Evolutionary conservation across 163 green algal species (phyloP).

Genomic region (Trebouxia gelatinosa): DNA sequence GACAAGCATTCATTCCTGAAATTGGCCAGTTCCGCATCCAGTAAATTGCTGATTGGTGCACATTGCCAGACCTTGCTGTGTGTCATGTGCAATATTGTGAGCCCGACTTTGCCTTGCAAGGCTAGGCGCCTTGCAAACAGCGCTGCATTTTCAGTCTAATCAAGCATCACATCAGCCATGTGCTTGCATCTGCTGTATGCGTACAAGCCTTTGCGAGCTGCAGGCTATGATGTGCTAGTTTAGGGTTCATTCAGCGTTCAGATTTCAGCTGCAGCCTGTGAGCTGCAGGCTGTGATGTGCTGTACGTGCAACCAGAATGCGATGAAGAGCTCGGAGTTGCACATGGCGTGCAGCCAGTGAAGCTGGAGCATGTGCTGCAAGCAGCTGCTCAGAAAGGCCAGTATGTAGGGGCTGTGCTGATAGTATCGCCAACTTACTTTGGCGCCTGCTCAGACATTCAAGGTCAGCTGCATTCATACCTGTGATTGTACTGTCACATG

Average conservation of each 20-base stretch:
- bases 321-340: constrained; percentile 57
- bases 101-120: too few relatives aligned
- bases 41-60: too few relatives aligned
- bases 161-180: background rate
- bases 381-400: constrained; percentile 34
- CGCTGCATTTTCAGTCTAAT: background rate
- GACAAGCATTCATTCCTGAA: too few relatives aligned
- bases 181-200: background rate
- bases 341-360: constrained; percentile 54
- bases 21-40: too few relatives aligned
- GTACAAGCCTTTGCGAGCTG: background rate
- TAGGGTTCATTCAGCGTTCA: background rate
- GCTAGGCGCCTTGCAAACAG: too few relatives aligned
- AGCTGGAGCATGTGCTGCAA: constrained; percentile 47
- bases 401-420: constrained; percentile 47
- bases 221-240: background rate
- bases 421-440: constrained; percentile 93
- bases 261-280: background rate
- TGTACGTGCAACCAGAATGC: constrained; percentile 55
- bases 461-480: constrained; percentile 36
- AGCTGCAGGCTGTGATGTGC: constrained; percentile 40
- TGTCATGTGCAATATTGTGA: too few relatives aligned
- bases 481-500: background rate
- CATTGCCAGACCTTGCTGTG: too few relatives aligned
- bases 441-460: constrained; percentile 65